Conservation (phyloP, 495 filamentous ascomycete genomes). For the Penicillium crystallinum region DNA sequence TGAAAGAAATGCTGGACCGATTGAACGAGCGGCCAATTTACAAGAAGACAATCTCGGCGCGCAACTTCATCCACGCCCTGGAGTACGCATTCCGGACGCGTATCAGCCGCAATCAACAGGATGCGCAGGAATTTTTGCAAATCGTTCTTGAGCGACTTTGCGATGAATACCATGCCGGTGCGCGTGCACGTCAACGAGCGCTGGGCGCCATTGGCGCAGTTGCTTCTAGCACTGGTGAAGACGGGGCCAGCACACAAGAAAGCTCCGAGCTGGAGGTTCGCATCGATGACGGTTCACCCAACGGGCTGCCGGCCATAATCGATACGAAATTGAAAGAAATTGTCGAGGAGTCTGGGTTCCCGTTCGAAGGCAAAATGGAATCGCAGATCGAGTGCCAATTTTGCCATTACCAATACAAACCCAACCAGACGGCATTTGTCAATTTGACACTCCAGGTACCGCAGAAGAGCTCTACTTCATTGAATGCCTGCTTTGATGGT, state of each 20-base stretch:
- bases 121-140: constrained; percentile 98
- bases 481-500: constrained; percentile 80
- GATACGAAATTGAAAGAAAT: constrained; percentile 41
- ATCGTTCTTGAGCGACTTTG: constrained; percentile 85
- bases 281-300: constrained; percentile 37
- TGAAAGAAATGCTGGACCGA: constrained; percentile 89
- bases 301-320: constrained; percentile 38
- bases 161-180: constrained; percentile 88
- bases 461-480: constrained; percentile 60
- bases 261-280: constrained; percentile 36
- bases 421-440: constrained; percentile 79
- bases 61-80: constrained; percentile 68
- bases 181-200: constrained; percentile 54
- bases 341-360: constrained; percentile 68
- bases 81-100: constrained; percentile 83
- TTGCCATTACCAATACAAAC: constrained; percentile 83
- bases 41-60: constrained; percentile 87
- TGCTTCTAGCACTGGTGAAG: constrained; percentile 13
- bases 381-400: constrained; percentile 89
- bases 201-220: constrained; percentile 15
- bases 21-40: constrained; percentile 92
- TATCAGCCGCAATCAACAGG: constrained; percentile 91
- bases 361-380: constrained; percentile 78
- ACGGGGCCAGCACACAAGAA: constrained; percentile 14
- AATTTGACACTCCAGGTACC: constrained; percentile 90